phyloP scores from a whole-genome alignment of 75 land plant genomes.

The Pinus albicaulis region DNA sequence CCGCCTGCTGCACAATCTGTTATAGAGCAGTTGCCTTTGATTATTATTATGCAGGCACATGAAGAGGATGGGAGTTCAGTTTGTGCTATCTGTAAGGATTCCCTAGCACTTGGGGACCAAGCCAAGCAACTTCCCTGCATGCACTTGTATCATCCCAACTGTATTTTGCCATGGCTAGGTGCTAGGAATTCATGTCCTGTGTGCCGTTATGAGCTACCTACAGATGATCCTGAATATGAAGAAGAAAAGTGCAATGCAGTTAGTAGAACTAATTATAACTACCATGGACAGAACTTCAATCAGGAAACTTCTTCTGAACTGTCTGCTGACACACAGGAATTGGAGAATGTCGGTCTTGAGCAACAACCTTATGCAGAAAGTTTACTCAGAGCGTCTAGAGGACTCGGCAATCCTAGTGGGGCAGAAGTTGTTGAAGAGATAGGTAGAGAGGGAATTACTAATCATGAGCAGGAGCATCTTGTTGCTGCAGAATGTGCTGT shows the following conservation, averaged over 20 bases:
- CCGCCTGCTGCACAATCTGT: slow-evolving; percentile 70
- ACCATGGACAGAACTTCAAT: background rate
- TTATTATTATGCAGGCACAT: slow-evolving; percentile 38
- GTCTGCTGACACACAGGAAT: background rate
- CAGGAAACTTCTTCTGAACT: slow-evolving; percentile 6
- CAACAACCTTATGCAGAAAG: slow-evolving; percentile 5
- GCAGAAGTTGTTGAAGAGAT: background rate
- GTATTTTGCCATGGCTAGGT: slow-evolving; percentile 76
- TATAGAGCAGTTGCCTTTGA: slow-evolving; percentile 36
- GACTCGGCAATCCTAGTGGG: background rate
- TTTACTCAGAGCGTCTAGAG: background rate
- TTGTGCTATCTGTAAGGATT: slow-evolving; percentile 75
- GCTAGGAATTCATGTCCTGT: slow-evolving; percentile 74
- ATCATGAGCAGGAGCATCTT: slow-evolving; percentile 1
- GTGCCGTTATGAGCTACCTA: slow-evolving; percentile 76
- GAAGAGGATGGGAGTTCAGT: slow-evolving; percentile 42
- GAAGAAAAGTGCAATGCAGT: slow-evolving; percentile 23
- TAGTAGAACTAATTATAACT: background rate
- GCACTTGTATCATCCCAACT: slow-evolving; percentile 67
- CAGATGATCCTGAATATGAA: slow-evolving; percentile 74
- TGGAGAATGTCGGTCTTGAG: slow-evolving; percentile 4
- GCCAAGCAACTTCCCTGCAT: slow-evolving; percentile 71
- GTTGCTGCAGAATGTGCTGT: background rate
- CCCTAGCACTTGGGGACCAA: slow-evolving; percentile 31
- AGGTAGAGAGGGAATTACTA: background rate